A percentile compares a stretch with the other conserved stretches of the same genome.
Evolutionary conservation across 306 rosid genomes (phyloP).

Genomic region (Glycine tomentella): DNA sequence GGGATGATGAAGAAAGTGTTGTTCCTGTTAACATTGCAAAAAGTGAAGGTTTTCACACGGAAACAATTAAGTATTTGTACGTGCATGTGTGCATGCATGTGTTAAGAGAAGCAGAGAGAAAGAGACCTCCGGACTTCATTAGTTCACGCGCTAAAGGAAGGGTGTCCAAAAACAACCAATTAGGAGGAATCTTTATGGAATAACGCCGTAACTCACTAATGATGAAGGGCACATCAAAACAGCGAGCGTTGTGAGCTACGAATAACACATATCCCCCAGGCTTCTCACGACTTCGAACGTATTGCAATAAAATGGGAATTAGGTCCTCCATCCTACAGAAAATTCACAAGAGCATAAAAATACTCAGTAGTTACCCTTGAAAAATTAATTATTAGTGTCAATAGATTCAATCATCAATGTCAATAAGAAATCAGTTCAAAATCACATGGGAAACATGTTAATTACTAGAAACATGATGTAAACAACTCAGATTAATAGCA

Average conservation of each 20-base stretch:
- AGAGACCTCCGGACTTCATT: constrained; percentile 69
- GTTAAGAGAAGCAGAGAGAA: constrained; percentile 22
- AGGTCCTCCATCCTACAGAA: constrained; percentile 80
- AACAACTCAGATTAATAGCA: background rate
- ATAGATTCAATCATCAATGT: no score
- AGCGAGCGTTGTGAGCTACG: constrained; percentile 84
- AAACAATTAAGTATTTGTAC: background rate
- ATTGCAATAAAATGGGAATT: constrained; percentile 72
- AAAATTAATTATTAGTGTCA: background rate
- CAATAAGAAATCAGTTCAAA: background rate
- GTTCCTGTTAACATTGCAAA: constrained; percentile 57
- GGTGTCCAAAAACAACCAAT: constrained; percentile 77
- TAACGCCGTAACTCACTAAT: constrained; percentile 67
- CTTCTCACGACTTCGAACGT: constrained; percentile 73
- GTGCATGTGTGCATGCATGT: background rate
- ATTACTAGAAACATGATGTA: background rate
- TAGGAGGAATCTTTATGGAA: constrained; percentile 63
- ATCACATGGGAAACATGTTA: constrained; percentile 3
- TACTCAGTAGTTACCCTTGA: constrained; percentile 9
- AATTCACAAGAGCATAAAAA: constrained; percentile 41
- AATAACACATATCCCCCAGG: constrained; percentile 72
- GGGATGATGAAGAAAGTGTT: constrained; percentile 47
- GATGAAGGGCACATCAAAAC: constrained; percentile 91
- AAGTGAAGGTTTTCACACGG: constrained; percentile 39
- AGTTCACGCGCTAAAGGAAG: constrained; percentile 71